Conservation (phyloP, 768 basidiomycete species). For the Asterophora parasitica region DNA sequence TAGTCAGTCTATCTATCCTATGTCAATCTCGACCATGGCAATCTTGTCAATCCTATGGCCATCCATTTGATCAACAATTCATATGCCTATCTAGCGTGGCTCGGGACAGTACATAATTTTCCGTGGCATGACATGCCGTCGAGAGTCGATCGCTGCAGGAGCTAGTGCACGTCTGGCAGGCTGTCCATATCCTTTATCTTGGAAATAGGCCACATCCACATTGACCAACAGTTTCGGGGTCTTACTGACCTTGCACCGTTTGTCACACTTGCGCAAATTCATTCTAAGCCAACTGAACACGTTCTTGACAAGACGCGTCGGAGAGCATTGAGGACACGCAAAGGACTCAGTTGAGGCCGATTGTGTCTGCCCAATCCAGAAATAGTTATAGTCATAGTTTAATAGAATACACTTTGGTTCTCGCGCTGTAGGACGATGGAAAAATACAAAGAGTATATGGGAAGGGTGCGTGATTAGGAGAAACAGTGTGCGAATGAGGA, state of each 20-base stretch:
- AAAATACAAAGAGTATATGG: constrained; percentile 26
- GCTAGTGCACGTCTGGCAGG: background rate
- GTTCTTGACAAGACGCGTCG: background rate
- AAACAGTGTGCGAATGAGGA: constrained; percentile 7
- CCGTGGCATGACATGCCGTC: too few species aligned
- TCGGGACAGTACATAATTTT: background rate
- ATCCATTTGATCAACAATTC: background rate
- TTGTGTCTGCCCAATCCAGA: constrained; percentile 11
- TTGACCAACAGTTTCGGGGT: too few species aligned
- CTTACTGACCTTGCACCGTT: background rate
- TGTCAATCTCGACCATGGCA: constrained; percentile 1
- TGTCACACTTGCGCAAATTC: too few species aligned
- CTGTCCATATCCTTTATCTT: background rate
- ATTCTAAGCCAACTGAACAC: too few species aligned
- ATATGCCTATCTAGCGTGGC: background rate
- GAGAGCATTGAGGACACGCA: too few species aligned
- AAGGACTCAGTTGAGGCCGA: background rate
- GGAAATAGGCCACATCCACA: background rate
- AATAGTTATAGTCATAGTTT: constrained; percentile 30
- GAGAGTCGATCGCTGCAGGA: too few species aligned
- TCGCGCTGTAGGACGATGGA: constrained; percentile 30
- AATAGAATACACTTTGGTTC: constrained; percentile 35
- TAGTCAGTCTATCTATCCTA: background rate
- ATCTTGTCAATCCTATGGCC: background rate
- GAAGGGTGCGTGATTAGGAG: constrained; percentile 9